phyloP scores from a whole-genome alignment of 257 asterid species.

The Paraleonurus japonicus region DNA sequence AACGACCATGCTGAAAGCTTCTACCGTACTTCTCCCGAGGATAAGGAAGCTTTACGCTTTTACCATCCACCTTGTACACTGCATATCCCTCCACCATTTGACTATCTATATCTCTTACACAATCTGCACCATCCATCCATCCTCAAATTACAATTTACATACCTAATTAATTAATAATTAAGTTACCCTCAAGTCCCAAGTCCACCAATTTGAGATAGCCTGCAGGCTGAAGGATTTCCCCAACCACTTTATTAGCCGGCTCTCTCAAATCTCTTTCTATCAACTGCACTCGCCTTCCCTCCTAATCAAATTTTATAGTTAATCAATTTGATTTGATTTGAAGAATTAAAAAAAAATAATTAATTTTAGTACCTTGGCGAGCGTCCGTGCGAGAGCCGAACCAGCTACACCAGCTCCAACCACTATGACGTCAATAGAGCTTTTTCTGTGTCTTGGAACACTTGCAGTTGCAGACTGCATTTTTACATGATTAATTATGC shows the following conservation, averaged over 20 bases:
- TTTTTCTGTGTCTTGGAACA: no score
- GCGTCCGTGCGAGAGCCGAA: slow-evolving; percentile 4
- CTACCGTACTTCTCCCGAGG: slow-evolving; percentile 65
- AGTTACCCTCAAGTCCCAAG: slow-evolving; percentile 59
- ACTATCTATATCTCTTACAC: slow-evolving; percentile 57
- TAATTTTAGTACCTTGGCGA: slow-evolving; percentile 12
- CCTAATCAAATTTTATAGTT: slow-evolving; percentile 17
- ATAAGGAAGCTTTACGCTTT: slow-evolving; percentile 42
- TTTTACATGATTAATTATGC: no score
- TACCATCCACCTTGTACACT: slow-evolving; percentile 60
- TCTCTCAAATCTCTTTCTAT: slow-evolving; percentile 67
- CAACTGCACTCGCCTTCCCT: slow-evolving; percentile 56
- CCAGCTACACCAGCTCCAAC: slow-evolving; percentile 17
- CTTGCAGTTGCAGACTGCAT: no score
- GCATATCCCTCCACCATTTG: slow-evolving; percentile 60
- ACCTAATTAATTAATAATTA: no score
- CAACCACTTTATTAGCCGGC: slow-evolving; percentile 67
- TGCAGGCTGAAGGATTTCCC: slow-evolving; percentile 71
- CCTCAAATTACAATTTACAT: no score
- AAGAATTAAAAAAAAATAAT: no score
- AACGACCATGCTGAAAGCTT: slow-evolving; percentile 74
- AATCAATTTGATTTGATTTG: no score
- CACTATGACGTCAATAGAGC: slow-evolving; percentile 4
- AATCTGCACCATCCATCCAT: no score
- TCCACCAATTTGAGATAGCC: slow-evolving; percentile 63